Conservation (phyloP, 73 alveolate species). For the Tetrahymena thermophila region DNA sequence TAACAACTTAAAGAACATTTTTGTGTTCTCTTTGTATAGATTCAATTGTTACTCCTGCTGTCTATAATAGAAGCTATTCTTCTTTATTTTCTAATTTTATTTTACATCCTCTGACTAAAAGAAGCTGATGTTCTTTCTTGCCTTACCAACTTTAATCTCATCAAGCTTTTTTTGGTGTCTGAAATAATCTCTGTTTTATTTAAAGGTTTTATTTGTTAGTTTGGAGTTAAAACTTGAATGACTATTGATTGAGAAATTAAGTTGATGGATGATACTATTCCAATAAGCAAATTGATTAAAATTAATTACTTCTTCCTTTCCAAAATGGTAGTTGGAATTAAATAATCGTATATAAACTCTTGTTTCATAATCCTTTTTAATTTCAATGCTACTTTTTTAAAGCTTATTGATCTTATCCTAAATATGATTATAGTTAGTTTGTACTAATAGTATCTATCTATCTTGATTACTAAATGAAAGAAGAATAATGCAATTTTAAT, state of each 20-base stretch:
- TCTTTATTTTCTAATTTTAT: neutral
- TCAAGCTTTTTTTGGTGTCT: neutral
- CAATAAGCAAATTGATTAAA: neutral
- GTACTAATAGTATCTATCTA: neutral
- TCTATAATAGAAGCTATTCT: neutral
- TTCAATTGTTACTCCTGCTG: neutral
- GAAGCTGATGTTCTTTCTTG: neutral
- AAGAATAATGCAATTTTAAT: neutral
- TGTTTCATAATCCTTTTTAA: neutral
- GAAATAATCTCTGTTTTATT: neutral
- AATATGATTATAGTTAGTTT: neutral
- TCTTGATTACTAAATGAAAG: neutral
- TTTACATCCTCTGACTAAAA: neutral
- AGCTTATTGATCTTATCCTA: neutral
- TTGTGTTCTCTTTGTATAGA: neutral
- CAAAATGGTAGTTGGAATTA: neutral
- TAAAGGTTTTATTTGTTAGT: neutral
- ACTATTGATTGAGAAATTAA: too few relatives aligned
- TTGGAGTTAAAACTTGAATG: neutral
- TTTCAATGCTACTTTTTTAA: neutral
- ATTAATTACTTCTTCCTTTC: neutral
- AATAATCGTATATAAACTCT: neutral
- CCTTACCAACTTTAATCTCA: neutral
- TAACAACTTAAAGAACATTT: neutral
- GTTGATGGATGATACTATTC: neutral